Evolutionary conservation across 2,329 filamentous ascomycete species (phyloP), one percentile per base, ranked within the genome.

Genomic region (Cladophialophora immunda): DNA sequence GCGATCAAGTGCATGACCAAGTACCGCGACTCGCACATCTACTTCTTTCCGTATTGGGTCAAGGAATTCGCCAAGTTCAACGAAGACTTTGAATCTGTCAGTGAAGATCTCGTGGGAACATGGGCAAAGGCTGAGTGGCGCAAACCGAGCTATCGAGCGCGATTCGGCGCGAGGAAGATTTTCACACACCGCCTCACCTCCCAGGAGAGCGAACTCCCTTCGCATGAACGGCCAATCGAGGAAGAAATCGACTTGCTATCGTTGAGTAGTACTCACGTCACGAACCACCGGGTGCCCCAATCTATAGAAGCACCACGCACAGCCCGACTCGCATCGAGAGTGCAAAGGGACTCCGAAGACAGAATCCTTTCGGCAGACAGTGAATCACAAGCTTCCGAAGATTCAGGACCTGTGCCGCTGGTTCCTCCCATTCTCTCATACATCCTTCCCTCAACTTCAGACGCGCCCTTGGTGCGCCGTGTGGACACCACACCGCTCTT

Each of bases 81-180:
- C 74, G 90, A 94, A 32, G 89, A 86, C 11, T 87, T 99, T 69
- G 92, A 97, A 73, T 96, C 90, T 64, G 89, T 99, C 56, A 92
- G 91, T 34, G 94, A 98, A 77, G 94, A 98, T 75, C 88, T 97
- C 5, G 83, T 98, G 17, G 93, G 94, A 6, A 97, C 92, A 91
- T 97, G 94, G 93, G 92, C 94, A 36, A 98, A 98, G 78, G 89
- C 94, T 0, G 89, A 89, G 62, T 99, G 95, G 95, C 94, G 98
- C 78, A 83, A 86, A 61, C 69, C 72, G 1, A 53, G 54, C 56
- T 74, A 71, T 62, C 67, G 70, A 25, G 68, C 68, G 22, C 58
- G 65, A 47, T 69, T 68, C 60, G 67, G 69, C 11, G 69, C 70
- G 1, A 50, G 64, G 41, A 84, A 90, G 53, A 86, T 94, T 3